A percentile compares a stretch with the other conserved stretches of the same genome.
phyloP scores from a whole-genome alignment of 257 asterid species.

The Solanum chmielewskii region DNA sequence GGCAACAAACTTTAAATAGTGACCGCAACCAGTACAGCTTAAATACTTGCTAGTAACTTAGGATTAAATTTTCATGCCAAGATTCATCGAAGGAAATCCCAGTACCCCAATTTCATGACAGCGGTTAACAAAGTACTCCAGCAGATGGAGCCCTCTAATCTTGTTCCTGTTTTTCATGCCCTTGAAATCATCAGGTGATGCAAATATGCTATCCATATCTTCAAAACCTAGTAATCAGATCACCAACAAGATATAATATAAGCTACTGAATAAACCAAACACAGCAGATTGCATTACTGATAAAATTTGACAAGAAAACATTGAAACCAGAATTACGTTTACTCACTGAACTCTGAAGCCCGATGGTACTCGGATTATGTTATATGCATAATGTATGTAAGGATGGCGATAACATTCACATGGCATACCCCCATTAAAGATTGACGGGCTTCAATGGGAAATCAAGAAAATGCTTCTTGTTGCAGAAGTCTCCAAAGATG shows the following conservation, averaged over 20 bases:
- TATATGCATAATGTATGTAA: not conserved
- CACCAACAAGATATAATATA: not conserved
- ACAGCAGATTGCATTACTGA: not conserved
- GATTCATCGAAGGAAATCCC: not conserved
- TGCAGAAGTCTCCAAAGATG: not conserved
- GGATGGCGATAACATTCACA: not conserved
- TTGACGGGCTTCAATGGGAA: not conserved
- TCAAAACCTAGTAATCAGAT: conserved; percentile 45
- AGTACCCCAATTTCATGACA: conserved; percentile 82
- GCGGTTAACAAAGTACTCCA: conserved; percentile 75
- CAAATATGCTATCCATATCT: conserved; percentile 65
- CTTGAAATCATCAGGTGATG: conserved; percentile 68
- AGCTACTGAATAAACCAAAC: not conserved
- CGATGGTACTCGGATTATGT: not conserved
- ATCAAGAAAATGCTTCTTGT: not conserved
- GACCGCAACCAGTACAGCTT: not conserved
- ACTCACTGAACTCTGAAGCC: not conserved
- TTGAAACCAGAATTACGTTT: not conserved
- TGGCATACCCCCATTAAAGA: not conserved
- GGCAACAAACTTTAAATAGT: not conserved
- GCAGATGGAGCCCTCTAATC: conserved; percentile 56
- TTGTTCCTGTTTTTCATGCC: conserved; percentile 40
- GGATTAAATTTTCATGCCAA: not conserved
- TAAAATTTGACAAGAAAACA: not conserved
- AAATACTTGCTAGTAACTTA: not conserved